Evolutionary conservation across 371 early-diverging fungal genomes (phyloP).

Genomic region (Rhizopus stolonifer): DNA sequence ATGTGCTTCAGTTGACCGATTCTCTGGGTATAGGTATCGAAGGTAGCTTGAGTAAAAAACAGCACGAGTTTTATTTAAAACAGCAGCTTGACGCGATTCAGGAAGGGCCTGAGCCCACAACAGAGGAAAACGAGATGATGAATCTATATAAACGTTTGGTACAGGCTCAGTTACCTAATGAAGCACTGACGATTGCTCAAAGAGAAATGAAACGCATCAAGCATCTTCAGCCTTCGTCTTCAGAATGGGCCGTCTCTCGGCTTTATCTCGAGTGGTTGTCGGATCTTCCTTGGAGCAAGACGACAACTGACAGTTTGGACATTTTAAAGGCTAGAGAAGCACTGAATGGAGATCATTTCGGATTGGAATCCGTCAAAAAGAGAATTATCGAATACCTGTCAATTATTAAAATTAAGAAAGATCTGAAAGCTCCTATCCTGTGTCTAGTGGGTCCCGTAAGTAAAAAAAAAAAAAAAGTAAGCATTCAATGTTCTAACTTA

Average conservation of each 20-base stretch:
- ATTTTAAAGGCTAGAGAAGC: slow-evolving; percentile 65
- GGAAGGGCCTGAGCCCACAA: slow-evolving; percentile 11
- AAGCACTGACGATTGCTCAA: slow-evolving; percentile 60
- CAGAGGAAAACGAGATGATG: slow-evolving; percentile 61
- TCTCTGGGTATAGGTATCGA: slow-evolving; percentile 74
- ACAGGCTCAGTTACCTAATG: slow-evolving; percentile 64
- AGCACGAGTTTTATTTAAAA: slow-evolving; percentile 77
- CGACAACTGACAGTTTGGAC: slow-evolving; percentile 51
- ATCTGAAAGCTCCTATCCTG: slow-evolving; percentile 77
- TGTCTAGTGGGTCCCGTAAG: slow-evolving; percentile 70
- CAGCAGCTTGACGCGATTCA: slow-evolving; percentile 58
- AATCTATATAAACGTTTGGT: slow-evolving; percentile 53
- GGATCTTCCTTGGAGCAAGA: slow-evolving; percentile 72
- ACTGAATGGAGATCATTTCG: slow-evolving; percentile 79
- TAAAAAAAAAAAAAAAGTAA: not conserved
- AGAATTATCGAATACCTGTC: slow-evolving; percentile 81
- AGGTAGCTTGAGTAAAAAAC: slow-evolving; percentile 71
- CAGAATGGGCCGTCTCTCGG: slow-evolving; percentile 77
- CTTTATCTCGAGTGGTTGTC: slow-evolving; percentile 74
- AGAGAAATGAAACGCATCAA: slow-evolving; percentile 72
- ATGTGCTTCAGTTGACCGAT: slow-evolving; percentile 74
- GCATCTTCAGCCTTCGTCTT: slow-evolving; percentile 70
- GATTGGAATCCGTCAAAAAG: slow-evolving; percentile 77
- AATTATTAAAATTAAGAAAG: slow-evolving; percentile 70
- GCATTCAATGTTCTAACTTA: not conserved